Conservation (phyloP, 345 rosid genomes). For the Bruguiera gymnorhiza region DNA sequence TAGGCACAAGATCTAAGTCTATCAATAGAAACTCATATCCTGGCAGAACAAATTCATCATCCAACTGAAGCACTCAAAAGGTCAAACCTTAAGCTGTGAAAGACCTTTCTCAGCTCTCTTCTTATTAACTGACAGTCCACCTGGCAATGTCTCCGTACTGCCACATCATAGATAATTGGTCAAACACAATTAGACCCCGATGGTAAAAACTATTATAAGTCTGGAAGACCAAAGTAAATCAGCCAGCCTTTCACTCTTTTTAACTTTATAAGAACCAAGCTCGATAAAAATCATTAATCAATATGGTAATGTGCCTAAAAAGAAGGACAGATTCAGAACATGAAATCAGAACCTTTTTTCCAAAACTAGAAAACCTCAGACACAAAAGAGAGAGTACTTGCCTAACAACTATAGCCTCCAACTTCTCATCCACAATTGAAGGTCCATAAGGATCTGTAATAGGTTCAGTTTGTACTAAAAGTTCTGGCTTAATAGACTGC, state of each 20-base stretch:
- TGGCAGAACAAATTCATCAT: neutral
- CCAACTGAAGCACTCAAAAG: neutral
- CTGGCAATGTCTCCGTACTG: slow-evolving; percentile 89
- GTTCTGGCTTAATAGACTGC: slow-evolving; percentile 75
- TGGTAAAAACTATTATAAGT: neutral
- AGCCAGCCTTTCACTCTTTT: too few relatives aligned
- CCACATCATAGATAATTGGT: slow-evolving; percentile 19
- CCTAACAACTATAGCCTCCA: slow-evolving; percentile 96
- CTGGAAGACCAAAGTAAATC: too few relatives aligned
- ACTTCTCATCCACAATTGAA: slow-evolving; percentile 66
- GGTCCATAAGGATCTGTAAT: slow-evolving; percentile 88
- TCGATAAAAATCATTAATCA: too few relatives aligned
- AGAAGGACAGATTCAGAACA: neutral
- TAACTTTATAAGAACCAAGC: too few relatives aligned
- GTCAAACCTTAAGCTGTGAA: slow-evolving; percentile 65
- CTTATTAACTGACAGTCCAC: slow-evolving; percentile 77
- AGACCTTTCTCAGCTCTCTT: slow-evolving; percentile 71
- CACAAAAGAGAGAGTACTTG: neutral
- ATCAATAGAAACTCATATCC: neutral
- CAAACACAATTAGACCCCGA: neutral
- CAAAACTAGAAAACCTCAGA: neutral
- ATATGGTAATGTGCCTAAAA: too few relatives aligned
- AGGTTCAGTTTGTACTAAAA: slow-evolving; percentile 70
- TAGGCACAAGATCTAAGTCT: neutral
- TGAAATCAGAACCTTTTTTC: neutral